Conservation (phyloP, 768 basidiomycete species). For the Postia placenta region DNA sequence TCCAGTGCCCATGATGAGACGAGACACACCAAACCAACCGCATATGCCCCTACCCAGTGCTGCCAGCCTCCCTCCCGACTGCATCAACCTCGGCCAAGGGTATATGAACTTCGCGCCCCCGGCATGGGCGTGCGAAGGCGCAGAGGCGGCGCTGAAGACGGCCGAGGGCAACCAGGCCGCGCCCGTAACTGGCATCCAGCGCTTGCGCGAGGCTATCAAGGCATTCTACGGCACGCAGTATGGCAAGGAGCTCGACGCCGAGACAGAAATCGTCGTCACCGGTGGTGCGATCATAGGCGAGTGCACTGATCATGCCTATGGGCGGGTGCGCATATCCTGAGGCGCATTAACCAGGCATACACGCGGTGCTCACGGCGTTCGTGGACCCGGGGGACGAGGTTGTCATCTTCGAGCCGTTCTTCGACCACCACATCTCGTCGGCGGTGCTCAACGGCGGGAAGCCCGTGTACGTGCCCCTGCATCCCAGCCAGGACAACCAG, state of each 20-base stretch:
- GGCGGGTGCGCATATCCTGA: not conserved
- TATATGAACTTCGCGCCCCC: constrained; percentile 93
- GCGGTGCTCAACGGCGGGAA: constrained; percentile 90
- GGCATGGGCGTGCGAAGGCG: constrained; percentile 68
- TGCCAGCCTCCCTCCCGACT: constrained; percentile 81
- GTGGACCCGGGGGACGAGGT: constrained; percentile 91
- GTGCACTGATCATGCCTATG: not conserved
- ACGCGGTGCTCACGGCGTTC: constrained; percentile 88
- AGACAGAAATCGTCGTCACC: constrained; percentile 86
- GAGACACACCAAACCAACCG: not conserved
- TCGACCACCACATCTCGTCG: constrained; percentile 90
- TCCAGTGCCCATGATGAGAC: not conserved
- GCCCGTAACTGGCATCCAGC: constrained; percentile 83
- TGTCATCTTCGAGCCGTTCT: constrained; percentile 97
- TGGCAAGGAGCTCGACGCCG: constrained; percentile 69
- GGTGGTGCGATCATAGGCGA: constrained; percentile 95
- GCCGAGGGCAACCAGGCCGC: constrained; percentile 79
- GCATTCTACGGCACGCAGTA: constrained; percentile 68
- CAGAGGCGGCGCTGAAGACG: constrained; percentile 54
- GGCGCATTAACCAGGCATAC: constrained; percentile 60
- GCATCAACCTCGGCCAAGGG: constrained; percentile 86
- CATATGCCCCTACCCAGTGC: constrained; percentile 41
- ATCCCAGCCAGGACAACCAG: constrained; percentile 54
- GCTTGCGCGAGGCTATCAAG: constrained; percentile 83
- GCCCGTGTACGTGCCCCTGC: constrained; percentile 91